These are phyloP conservation scores for Leccinum sublutescens DNA, from an alignment of 768 basidiomycete genomes.

Conservation along the genomic window DNA sequence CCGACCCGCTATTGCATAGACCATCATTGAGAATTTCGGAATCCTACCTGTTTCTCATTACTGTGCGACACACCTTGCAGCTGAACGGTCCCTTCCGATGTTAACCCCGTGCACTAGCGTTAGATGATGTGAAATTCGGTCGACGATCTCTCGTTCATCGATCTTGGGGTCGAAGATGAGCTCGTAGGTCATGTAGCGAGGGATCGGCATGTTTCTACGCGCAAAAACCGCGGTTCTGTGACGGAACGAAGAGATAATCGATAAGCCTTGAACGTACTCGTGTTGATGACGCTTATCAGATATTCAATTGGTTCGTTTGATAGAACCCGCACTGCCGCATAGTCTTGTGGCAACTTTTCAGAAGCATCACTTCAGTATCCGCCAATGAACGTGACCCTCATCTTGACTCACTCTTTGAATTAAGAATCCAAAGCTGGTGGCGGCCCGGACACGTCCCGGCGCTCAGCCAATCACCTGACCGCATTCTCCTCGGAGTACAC, in stretches of 20 bases:
- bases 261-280: neutral
- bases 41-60: neutral
- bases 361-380: neutral
- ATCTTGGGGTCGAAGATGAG: neutral
- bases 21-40: neutral
- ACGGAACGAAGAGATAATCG: neutral
- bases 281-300: neutral
- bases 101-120: neutral
- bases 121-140: constrained; percentile 9
- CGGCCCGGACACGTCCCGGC: neutral
- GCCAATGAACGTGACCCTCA: neutral
- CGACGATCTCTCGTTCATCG: neutral
- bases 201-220: neutral
- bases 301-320: neutral
- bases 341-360: neutral
- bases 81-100: neutral
- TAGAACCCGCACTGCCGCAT: neutral
- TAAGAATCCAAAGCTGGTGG: neutral
- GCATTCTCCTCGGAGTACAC: constrained; percentile 9
- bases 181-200: neutral
- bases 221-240: neutral
- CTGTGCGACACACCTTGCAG: neutral
- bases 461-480: neutral
- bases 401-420: neutral
- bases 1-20: neutral